Conservation (phyloP, 1,139 yeast genomes). For the Taphrina wiesneri region DNA sequence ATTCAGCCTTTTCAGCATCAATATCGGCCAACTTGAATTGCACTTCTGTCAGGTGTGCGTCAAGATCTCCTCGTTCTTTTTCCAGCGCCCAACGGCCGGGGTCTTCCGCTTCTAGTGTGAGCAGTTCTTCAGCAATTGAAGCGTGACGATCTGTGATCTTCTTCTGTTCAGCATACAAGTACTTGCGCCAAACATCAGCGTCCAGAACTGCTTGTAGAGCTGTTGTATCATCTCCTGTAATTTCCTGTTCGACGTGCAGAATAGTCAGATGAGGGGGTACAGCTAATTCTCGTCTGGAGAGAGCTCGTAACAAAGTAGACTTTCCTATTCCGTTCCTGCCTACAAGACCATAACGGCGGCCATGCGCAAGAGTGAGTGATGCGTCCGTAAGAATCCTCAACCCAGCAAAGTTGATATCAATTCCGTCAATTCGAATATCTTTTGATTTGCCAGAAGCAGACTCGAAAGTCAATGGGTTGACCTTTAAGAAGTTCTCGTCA, state of each 20-base stretch:
- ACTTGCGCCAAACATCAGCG: slow-evolving; percentile 99
- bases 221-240: slow-evolving; percentile 83
- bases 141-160: slow-evolving; percentile 70
- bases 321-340: slow-evolving; percentile 99
- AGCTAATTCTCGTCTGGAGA: slow-evolving; percentile 87
- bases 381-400: slow-evolving; percentile 89
- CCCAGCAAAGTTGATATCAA: slow-evolving; percentile 91
- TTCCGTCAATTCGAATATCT: slow-evolving; percentile 87
- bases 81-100: slow-evolving; percentile 77
- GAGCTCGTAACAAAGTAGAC: slow-evolving; percentile 84
- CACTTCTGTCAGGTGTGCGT: slow-evolving; percentile 71
- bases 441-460: slow-evolving; percentile 80
- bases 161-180: slow-evolving; percentile 70
- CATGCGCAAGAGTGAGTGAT: slow-evolving; percentile 79
- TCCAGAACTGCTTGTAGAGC: slow-evolving; percentile 93
- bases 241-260: slow-evolving; percentile 95
- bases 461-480: slow-evolving; percentile 90
- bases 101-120: slow-evolving; percentile 61
- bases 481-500: slow-evolving; percentile 90
- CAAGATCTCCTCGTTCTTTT: slow-evolving; percentile 84
- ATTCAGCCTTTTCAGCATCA: slow-evolving; percentile 97
- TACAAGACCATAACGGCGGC: slow-evolving; percentile 93
- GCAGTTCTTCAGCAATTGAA: slow-evolving; percentile 72
- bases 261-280: slow-evolving; percentile 94
- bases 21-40: slow-evolving; percentile 81